Conservation (phyloP, 805 yeast genomes). For the Starmerella floris region DNA sequence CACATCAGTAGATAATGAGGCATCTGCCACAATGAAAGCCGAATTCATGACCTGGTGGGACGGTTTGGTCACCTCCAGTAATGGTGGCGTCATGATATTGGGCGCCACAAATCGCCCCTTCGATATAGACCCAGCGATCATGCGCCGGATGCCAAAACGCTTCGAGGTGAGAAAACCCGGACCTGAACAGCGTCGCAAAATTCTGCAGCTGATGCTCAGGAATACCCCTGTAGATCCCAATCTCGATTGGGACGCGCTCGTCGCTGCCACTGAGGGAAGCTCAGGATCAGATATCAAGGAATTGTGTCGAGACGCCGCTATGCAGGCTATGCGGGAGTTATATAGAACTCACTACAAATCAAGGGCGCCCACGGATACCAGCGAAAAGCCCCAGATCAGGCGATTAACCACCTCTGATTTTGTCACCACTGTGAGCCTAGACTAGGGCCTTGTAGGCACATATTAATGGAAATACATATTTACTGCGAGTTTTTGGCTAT, state of each 20-base stretch:
- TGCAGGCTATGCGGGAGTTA: conserved; percentile 76
- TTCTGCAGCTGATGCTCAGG: conserved; percentile 52
- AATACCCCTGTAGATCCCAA: conserved; percentile 48
- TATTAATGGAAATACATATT: too few relatives aligned
- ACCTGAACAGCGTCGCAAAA: conserved; percentile 50
- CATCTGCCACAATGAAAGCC: conserved; percentile 86
- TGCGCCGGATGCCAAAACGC: conserved; percentile 84
- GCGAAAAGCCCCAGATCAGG: conserved; percentile 34
- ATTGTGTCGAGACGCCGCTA: conserved; percentile 83
- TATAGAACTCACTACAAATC: conserved; percentile 32
- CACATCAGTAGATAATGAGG: conserved; percentile 75
- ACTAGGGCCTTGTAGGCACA: too few relatives aligned
- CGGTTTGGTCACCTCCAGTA: conserved; percentile 48
- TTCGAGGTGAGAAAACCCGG: conserved; percentile 69
- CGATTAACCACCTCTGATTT: conserved; percentile 58
- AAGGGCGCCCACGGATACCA: conserved; percentile 29
- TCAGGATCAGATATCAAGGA: conserved; percentile 91
- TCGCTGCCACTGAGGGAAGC: conserved; percentile 51
- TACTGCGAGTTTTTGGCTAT: too few relatives aligned
- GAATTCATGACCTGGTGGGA: conserved; percentile 98
- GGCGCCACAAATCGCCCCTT: conserved; percentile 91
- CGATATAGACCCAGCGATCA: conserved; percentile 84
- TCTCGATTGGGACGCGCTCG: conserved; percentile 51
- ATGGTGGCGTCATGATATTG: conserved; percentile 71
- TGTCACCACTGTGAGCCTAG: conserved; percentile 3